Base-by-base conservation (phyloP, 257 asterid species). In the Mitragyna speciosa region DNA sequence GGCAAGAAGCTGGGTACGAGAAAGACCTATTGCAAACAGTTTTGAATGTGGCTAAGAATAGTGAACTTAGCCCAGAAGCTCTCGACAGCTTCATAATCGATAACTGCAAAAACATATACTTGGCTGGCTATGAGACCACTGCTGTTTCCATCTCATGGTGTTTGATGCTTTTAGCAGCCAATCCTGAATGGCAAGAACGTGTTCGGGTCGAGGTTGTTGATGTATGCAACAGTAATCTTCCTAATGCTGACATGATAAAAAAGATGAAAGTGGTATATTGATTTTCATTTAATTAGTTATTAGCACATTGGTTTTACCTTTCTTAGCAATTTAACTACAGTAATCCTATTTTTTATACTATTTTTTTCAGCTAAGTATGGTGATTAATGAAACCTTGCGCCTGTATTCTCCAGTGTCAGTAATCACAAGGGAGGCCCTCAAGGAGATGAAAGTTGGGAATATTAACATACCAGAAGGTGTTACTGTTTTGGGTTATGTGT, bases 81-180 rank as follows among this genome's bases (percentile, higher is more conserved):
- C 64, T 84, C 39, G 84, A 87, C 33, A 78, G 76, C 39, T 89
- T 89, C 83, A 84, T 89, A 1, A 89, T 89, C 5, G 92, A 87
- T 41, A 89, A 89, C 63, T 89, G 92, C 85, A 81, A 74, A 73
- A 89, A 86, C 85, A 84, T 89, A 12, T 87, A 85, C 69, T 76
- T 87, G 8, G 93, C 90, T 2, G 93, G 89, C 16, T 85, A 83
- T 52, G 90, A 84, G 83, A 84, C 91, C 2, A 82, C 90, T 7
- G 91, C 91, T 2, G 75, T 86, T 24, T 77, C 91, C 0, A 90
- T 90, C 33, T 78, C 89, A 0, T 89, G 93, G 93, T 84, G 87
- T 67, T 81, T 89, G 48, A 86, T 89, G 91, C 75, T 86, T 47
- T 49, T 89, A 73, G 93, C 93, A 49, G 85, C 89, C 4, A 81